Evolutionary conservation across 139 green algal species (phyloP).

Genomic region (Coccomyxa sp.): DNA sequence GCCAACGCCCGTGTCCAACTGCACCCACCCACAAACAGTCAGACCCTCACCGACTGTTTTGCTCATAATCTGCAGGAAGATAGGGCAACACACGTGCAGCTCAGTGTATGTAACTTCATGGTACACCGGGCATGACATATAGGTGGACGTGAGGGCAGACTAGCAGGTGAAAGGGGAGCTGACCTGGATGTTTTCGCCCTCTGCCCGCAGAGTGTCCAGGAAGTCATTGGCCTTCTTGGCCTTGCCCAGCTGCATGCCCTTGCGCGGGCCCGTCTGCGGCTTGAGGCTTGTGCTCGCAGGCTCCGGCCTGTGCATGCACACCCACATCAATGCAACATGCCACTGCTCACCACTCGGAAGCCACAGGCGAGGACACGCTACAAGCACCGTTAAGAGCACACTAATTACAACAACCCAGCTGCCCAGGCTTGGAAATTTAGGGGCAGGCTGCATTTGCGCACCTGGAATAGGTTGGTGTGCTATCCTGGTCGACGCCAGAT

Average conservation of each 20-base stretch:
- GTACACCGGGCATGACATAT: too few relatives aligned
- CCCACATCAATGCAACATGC: not conserved
- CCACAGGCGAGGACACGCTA: too few relatives aligned
- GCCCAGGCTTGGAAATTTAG: too few relatives aligned
- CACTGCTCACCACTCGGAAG: too few relatives aligned
- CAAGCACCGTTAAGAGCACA: too few relatives aligned
- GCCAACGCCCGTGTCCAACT: not conserved
- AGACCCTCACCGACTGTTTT: too few relatives aligned
- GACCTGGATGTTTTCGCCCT: constrained; percentile 24
- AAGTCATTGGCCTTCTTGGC: constrained; percentile 76
- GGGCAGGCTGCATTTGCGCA: too few relatives aligned
- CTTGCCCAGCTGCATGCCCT: constrained; percentile 81
- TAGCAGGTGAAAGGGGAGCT: not conserved
- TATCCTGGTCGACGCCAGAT: not conserved
- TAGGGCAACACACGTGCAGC: too few relatives aligned
- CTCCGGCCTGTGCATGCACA: not conserved
- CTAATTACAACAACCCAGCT: too few relatives aligned
- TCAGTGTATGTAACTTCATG: too few relatives aligned
- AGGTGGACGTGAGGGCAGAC: too few relatives aligned
- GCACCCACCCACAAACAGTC: not conserved
- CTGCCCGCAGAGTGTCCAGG: constrained; percentile 62
- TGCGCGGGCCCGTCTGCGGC: constrained; percentile 14
- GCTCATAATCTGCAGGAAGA: too few relatives aligned
- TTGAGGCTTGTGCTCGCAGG: not conserved
- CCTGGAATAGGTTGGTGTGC: constrained; percentile 9